phyloP scores from a whole-genome alignment of 2,329 filamentous ascomycete genomes.

The Cucurbitaria berberidis region DNA sequence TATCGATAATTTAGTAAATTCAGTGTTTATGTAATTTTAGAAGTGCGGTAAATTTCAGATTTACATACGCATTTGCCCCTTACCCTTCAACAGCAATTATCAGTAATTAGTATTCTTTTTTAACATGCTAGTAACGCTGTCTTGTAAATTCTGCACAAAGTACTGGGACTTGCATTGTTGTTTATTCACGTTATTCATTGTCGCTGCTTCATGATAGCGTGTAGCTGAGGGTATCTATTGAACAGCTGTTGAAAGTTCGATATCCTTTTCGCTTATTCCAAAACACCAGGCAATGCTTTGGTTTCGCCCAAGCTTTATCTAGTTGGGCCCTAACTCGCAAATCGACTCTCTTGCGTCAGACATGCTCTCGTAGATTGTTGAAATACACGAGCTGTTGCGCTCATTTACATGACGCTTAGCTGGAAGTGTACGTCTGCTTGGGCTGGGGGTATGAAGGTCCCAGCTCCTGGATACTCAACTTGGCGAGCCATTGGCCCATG shows the following conservation, averaged over 20 bases:
- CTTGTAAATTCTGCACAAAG: background rate
- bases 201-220: background rate
- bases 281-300: slow-evolving; percentile 1
- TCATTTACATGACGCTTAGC: slow-evolving; percentile 39
- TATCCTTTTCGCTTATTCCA: slow-evolving; percentile 6
- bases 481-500: slow-evolving; percentile 96
- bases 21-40: too few relatives aligned
- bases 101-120: too few relatives aligned
- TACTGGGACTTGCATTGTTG: background rate
- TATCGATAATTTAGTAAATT: too few relatives aligned
- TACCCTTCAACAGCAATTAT: too few relatives aligned
- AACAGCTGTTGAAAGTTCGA: slow-evolving; percentile 29
- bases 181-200: background rate
- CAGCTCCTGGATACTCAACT: slow-evolving; percentile 90
- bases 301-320: background rate
- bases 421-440: slow-evolving; percentile 49
- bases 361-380: slow-evolving; percentile 48
- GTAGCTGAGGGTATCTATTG: slow-evolving; percentile 22
- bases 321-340: background rate
- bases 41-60: too few relatives aligned
- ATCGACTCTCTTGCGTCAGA: background rate
- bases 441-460: slow-evolving; percentile 76
- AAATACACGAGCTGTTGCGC: slow-evolving; percentile 48
- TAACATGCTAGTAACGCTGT: too few relatives aligned
- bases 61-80: too few relatives aligned